These are phyloP conservation scores for Pueraria montana DNA, from an alignment of 306 rosid species.

Conservation along the genomic window DNA sequence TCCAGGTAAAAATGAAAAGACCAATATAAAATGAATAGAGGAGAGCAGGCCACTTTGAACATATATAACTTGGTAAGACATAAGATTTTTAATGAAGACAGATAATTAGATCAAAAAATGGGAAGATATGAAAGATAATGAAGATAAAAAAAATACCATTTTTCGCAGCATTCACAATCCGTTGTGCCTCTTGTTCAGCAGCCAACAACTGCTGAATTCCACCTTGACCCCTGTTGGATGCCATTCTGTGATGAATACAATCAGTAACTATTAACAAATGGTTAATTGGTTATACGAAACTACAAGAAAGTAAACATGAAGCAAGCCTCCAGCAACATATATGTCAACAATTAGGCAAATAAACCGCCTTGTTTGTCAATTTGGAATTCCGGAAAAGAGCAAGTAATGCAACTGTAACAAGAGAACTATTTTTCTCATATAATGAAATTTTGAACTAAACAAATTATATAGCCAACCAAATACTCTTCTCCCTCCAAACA, in stretches of 20 bases:
- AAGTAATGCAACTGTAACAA: not conserved
- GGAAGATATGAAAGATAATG: not conserved
- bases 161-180: constrained; percentile 91
- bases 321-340: not conserved
- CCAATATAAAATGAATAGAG: constrained; percentile 5
- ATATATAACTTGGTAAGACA: not conserved
- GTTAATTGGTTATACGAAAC: constrained; percentile 27
- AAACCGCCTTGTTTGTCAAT: not conserved
- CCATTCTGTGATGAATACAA: constrained; percentile 67
- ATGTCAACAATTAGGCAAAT: not conserved
- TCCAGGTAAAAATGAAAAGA: constrained; percentile 10
- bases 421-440: not conserved
- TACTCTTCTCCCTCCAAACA: constrained; percentile 12
- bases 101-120: not conserved
- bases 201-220: constrained; percentile 97
- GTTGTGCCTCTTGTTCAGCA: constrained; percentile 98
- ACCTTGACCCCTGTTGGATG: constrained; percentile 86
- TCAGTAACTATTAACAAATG: constrained; percentile 16
- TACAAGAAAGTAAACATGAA: constrained; percentile 10
- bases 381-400: not conserved
- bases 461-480: not conserved
- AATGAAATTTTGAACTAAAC: not conserved
- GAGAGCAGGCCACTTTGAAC: constrained; percentile 1
- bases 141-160: constrained; percentile 62
- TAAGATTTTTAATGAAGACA: not conserved